Base-by-base conservation (phyloP, 164 flowering plant genomes). In the Vitis amurensis region DNA sequence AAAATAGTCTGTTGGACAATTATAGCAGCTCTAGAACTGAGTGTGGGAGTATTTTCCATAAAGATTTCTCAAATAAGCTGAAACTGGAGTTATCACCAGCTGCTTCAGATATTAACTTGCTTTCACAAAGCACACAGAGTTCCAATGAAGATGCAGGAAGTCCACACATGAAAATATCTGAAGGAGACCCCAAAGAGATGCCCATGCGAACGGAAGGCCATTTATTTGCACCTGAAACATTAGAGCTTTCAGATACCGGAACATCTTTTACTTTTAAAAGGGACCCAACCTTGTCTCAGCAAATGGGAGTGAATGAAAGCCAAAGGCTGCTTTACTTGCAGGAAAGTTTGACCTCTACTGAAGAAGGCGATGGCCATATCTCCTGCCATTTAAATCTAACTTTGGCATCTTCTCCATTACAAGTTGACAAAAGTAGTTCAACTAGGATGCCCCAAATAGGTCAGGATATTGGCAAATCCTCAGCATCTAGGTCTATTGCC, bases 71-170 rank as follows among this genome's bases (percentile, higher is more conserved):
- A 58, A 84, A 80, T 77, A 91, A 87, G 77, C 82, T 92, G 65
- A 87, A 79, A 61, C 79, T 92, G 48, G 98, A 90, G 69, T 71
- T 91, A n/a, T 92, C 97, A 9, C 89, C 97, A 16, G 89, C 96
- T 77, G 82, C 85, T 73, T 89, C 97, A 12, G 91, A 89, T 73
- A 80, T 78, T 53, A 88, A 92, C 75, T 74, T 92, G 79, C 81
- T 91, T 73, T 84, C 97, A 37, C 78, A 68, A 8, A 86, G 96
- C 85, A 82, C 86, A 8, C 95, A 90, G 74, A 89, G 95, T 77
- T 91, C 97, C 16, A 86, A 78, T 77, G 97, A 92, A 74, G 91
- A 85, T 63, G 88, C 84, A 48, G 80, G 66, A 55, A 89, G 85
- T 71, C 83, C 92, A 37, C 73, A 70, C 49, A 75, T 67, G 68